Conservation (phyloP, 805 yeast genomes). For the Cyberlindnera petersonii region DNA sequence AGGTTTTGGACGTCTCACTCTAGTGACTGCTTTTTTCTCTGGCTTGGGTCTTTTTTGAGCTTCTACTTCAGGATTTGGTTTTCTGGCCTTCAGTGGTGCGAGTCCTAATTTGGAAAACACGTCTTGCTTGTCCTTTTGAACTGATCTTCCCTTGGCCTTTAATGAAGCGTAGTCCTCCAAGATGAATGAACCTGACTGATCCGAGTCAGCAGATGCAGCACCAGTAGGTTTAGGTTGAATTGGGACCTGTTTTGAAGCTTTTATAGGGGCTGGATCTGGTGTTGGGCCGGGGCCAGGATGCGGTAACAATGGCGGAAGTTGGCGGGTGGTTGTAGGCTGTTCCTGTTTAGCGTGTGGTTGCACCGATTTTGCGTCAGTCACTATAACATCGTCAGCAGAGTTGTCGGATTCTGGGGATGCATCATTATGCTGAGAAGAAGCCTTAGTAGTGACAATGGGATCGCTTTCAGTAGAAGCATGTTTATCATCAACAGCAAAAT, state of each 20-base stretch:
- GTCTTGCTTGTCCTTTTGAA: slow-evolving; percentile 16
- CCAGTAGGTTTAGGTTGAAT: not conserved
- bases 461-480: not conserved
- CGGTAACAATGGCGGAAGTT: slow-evolving; percentile 1
- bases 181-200: slow-evolving; percentile 15
- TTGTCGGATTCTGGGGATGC: not conserved
- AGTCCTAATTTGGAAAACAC: slow-evolving; percentile 14
- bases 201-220: not conserved
- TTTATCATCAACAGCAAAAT: not conserved
- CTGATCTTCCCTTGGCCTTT: slow-evolving; percentile 23
- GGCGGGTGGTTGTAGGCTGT: not conserved
- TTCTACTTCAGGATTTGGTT: not conserved
- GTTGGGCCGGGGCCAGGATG: not conserved
- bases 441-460: not conserved
- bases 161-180: slow-evolving; percentile 21
- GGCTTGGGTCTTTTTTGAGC: not conserved
- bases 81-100: slow-evolving; percentile 11
- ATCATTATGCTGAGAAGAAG: not conserved
- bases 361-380: no score
- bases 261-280: no score
- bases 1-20: slow-evolving; percentile 10
- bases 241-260: not conserved
- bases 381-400: no score
- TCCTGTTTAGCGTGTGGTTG: no score
- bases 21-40: slow-evolving; percentile 2